Evolutionary conservation across 495 filamentous ascomycete species (phyloP).

Genomic region (Pseudoneurospora amorphoporcata): DNA sequence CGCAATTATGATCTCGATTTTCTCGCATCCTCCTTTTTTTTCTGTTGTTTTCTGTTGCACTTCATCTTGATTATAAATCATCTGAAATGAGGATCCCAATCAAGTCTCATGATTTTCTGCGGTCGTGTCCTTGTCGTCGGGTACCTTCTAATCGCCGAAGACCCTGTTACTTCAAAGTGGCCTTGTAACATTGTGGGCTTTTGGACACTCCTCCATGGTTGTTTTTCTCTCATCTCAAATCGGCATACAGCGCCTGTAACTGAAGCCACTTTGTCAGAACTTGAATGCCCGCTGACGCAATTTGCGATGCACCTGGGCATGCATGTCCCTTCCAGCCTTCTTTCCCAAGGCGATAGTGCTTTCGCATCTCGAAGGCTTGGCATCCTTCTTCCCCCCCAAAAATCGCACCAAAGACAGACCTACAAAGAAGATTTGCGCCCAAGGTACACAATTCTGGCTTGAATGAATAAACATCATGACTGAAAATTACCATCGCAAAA

Average conservation of each 20-base stretch:
- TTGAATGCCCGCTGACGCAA: not conserved
- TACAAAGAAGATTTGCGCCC: not conserved
- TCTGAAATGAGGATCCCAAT: too few relatives aligned
- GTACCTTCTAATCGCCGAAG: not conserved
- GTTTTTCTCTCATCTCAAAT: not conserved
- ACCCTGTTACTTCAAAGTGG: too few relatives aligned
- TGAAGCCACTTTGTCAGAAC: not conserved
- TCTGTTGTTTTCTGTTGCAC: too few relatives aligned
- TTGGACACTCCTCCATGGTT: not conserved
- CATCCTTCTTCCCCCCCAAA: not conserved
- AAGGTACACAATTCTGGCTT: too few relatives aligned
- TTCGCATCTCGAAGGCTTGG: not conserved
- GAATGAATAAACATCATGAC: not conserved
- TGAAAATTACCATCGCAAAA: not conserved
- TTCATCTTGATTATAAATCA: too few relatives aligned
- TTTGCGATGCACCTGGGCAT: not conserved
- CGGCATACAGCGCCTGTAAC: not conserved
- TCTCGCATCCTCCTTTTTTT: too few relatives aligned
- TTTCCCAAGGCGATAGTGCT: not conserved
- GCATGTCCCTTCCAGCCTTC: not conserved
- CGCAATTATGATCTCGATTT: too few relatives aligned
- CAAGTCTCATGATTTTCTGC: too few relatives aligned
- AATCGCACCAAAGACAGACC: not conserved
- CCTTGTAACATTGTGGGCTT: not conserved
- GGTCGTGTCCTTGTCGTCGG: not conserved